Percentiles rank a stretch among this genome's conserved stretches.
Evolutionary conservation across 306 rosid genomes (phyloP).

Genomic region (Dryas drummondii): DNA sequence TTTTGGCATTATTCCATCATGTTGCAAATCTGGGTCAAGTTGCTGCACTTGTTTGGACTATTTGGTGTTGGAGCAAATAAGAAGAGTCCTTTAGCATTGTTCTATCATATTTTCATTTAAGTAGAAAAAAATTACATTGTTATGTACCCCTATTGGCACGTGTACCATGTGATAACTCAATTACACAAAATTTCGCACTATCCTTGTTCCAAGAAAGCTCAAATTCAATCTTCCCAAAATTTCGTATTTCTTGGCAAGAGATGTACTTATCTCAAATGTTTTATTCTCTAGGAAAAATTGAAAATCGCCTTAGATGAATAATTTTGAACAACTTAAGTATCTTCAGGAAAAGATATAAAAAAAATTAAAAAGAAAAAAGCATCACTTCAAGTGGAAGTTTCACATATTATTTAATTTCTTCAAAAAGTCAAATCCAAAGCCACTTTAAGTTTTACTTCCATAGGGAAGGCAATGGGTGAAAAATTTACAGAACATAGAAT

Average conservation of each 20-base stretch:
- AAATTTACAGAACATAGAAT: conserved; percentile 7
- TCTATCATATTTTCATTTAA: background rate
- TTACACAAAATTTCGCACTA: background rate
- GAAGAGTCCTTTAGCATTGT: background rate
- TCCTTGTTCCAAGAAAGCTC: background rate
- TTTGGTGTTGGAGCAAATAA: background rate
- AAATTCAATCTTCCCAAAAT: background rate
- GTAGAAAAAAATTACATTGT: background rate
- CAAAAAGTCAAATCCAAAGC: background rate
- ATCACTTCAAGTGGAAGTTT: background rate
- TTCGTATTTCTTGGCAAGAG: background rate
- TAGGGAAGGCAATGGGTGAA: background rate
- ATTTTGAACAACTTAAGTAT: background rate
- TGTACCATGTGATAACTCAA: background rate
- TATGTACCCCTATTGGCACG: background rate
- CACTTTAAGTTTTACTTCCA: background rate
- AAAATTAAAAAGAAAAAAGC: background rate
- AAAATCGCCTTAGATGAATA: background rate
- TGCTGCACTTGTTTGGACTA: background rate
- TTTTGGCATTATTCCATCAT: too few relatives aligned
- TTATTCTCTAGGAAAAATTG: background rate
- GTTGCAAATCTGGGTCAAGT: too few relatives aligned
- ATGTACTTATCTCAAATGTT: background rate
- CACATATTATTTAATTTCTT: background rate
- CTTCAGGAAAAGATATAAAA: background rate